These are phyloP conservation scores for Edaphochlamys debaryana DNA, from an alignment of 139 green algal species.

Conservation along the genomic window DNA sequence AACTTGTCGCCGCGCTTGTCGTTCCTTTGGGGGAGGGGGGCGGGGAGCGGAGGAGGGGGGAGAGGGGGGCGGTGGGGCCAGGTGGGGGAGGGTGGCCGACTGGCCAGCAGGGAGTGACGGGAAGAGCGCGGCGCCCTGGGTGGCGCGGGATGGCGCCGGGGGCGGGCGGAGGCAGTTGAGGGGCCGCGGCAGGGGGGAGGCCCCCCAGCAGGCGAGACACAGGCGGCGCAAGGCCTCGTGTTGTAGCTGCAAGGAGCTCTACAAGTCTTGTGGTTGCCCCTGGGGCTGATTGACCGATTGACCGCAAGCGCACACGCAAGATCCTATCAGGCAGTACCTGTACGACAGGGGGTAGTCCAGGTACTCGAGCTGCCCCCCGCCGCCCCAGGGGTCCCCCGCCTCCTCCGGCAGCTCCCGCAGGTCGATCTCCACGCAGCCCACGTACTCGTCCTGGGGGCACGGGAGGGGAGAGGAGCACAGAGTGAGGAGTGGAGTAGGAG, in stretches of 20 bases:
- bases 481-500: too few species aligned
- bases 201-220: too few species aligned
- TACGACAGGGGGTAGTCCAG: neutral
- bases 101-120: too few species aligned
- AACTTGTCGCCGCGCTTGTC: conserved; percentile 24
- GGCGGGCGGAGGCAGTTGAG: too few species aligned
- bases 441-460: neutral
- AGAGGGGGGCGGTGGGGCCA: neutral
- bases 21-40: neutral
- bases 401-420: conserved; percentile 3
- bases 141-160: neutral
- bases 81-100: neutral
- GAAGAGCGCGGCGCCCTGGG: too few species aligned
- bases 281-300: too few species aligned
- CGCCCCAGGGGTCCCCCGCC: neutral
- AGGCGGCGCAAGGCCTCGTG: too few species aligned
- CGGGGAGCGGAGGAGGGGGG: neutral
- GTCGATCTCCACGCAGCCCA: conserved; percentile 6
- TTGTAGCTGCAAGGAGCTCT: too few species aligned
- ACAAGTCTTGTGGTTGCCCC: too few species aligned
- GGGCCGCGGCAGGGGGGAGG: too few species aligned
- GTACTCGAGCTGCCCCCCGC: neutral
- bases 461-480: neutral
- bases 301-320: too few species aligned
- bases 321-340: too few species aligned